These are phyloP conservation scores for Coleophoma cylindrospora DNA, from an alignment of 2,329 filamentous ascomycete genomes.

Conservation along the genomic window DNA sequence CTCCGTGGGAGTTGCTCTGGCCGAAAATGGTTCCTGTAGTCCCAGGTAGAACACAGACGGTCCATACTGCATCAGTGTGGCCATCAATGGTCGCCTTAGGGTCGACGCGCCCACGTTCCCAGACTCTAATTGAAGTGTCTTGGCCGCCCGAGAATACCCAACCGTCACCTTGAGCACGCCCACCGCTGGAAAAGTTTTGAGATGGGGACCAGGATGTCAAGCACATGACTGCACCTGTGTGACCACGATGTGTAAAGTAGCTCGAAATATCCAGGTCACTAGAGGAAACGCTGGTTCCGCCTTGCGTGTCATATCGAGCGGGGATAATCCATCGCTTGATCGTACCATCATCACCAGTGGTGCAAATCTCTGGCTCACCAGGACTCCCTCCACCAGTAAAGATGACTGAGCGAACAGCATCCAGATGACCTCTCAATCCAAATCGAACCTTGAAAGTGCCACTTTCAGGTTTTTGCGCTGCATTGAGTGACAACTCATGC, in stretches of 20 bases:
- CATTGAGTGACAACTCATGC: conserved; percentile 49
- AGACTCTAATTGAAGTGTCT: conserved; percentile 87
- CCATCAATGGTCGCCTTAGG: conserved; percentile 92
- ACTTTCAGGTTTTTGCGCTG: conserved; percentile 59
- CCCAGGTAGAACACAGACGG: conserved; percentile 84
- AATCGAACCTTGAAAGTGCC: conserved; percentile 89
- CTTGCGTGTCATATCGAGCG: conserved; percentile 63
- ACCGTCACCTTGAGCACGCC: conserved; percentile 82
- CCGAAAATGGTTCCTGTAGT: conserved; percentile 80
- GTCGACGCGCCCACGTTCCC: conserved; percentile 91
- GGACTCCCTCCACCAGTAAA: conserved; percentile 96
- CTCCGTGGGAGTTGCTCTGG: conserved; percentile 67
- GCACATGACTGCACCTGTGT: conserved; percentile 83
- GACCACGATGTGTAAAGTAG: conserved; percentile 93
- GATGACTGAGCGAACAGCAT: conserved; percentile 89
- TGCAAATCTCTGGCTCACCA: conserved; percentile 94
- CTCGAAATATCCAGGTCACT: conserved; percentile 85
- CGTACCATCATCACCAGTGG: conserved; percentile 88
- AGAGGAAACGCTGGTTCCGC: conserved; percentile 35
- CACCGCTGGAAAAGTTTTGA: conserved; percentile 84
- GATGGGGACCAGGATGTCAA: conserved; percentile 83
- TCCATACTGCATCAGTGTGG: conserved; percentile 95
- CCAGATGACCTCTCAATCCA: conserved; percentile 84
- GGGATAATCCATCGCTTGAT: conserved; percentile 98
- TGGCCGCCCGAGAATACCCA: conserved; percentile 99